Percentiles rank a stretch among this genome's conserved stretches.
These are phyloP conservation scores for Pichia pseudocactophila DNA, from an alignment of 805 yeast species.

Conservation along the genomic window DNA sequence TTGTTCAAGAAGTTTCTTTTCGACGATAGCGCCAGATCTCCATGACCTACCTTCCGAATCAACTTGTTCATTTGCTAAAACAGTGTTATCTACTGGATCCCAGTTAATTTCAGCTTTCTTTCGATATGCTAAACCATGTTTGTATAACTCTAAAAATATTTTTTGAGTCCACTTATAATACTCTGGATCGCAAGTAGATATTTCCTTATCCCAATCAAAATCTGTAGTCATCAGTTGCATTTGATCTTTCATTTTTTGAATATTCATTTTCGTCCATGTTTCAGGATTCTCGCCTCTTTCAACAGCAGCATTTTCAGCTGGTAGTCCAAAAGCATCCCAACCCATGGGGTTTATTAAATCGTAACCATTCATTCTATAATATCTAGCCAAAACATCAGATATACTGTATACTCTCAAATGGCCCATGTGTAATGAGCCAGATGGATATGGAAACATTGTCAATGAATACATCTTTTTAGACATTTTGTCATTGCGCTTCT, in stretches of 20 bases:
- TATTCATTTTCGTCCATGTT: conserved; percentile 75
- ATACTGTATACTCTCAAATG: conserved; percentile 90
- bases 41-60: conserved; percentile 86
- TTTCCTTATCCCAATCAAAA: conserved; percentile 90
- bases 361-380: conserved; percentile 64
- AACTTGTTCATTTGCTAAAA: conserved; percentile 93
- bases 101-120: conserved; percentile 87
- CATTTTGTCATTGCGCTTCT: conserved; percentile 5
- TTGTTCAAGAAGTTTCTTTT: conserved; percentile 70
- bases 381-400: conserved; percentile 75
- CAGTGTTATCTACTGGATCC: conserved; percentile 96
- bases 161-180: conserved; percentile 92
- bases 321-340: conserved; percentile 98
- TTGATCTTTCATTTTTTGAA: conserved; percentile 79
- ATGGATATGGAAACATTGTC: conserved; percentile 94
- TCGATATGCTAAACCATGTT: conserved; percentile 77
- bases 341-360: conserved; percentile 95
- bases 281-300: conserved; percentile 74
- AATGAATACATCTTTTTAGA: conserved; percentile 48
- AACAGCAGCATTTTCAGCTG: conserved; percentile 97
- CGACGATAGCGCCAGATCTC: conserved; percentile 95
- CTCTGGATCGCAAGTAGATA: conserved; percentile 77
- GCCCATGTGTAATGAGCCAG: conserved; percentile 89
- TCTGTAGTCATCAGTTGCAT: conserved; percentile 70
- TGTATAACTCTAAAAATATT: conserved; percentile 63